A percentile compares a stretch with the other conserved stretches of the same genome.
These are phyloP conservation scores for Artomyces pyxidatus DNA, from an alignment of 768 basidiomycete genomes.

Conservation along the genomic window DNA sequence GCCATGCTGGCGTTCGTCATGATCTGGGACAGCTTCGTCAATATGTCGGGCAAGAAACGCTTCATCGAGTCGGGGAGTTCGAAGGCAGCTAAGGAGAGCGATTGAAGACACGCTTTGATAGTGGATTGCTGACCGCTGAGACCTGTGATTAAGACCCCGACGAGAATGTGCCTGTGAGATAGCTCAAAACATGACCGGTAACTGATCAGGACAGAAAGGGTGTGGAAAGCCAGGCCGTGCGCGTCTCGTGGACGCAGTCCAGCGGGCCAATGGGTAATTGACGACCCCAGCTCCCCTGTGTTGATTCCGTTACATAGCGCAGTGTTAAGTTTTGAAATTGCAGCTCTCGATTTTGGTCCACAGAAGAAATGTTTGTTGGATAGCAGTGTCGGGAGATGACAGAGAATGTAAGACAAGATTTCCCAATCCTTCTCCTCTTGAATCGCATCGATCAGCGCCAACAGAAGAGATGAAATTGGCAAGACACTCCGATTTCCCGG, in stretches of 20 bases:
- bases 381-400: constrained; percentile 84
- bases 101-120: constrained; percentile 86
- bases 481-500: constrained; percentile 42
- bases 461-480: constrained; percentile 69
- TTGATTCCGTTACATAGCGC: constrained; percentile 60
- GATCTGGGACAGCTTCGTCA: constrained; percentile 86
- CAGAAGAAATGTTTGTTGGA: constrained; percentile 96
- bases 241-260: constrained; percentile 71
- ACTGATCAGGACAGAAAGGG: constrained; percentile 79
- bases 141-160: constrained; percentile 65
- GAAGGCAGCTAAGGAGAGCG: constrained; percentile 78
- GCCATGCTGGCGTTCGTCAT: constrained; percentile 92
- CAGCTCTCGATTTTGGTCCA: constrained; percentile 67
- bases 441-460: constrained; percentile 53
- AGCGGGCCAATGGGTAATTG: constrained; percentile 50
- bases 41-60: constrained; percentile 67
- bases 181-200: constrained; percentile 75
- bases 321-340: constrained; percentile 55
- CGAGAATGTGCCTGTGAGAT: constrained; percentile 56
- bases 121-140: constrained; percentile 64
- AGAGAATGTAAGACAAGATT: constrained; percentile 82
- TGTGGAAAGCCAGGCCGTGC: constrained; percentile 82
- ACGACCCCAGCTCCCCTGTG: constrained; percentile 45
- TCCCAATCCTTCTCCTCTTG: constrained; percentile 85
- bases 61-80: constrained; percentile 80